Percentiles rank a stretch among this genome's conserved stretches.
These are phyloP conservation scores for Myriosclerotinia scirpicola DNA, from an alignment of 2,329 filamentous ascomycete genomes.

Conservation along the genomic window DNA sequence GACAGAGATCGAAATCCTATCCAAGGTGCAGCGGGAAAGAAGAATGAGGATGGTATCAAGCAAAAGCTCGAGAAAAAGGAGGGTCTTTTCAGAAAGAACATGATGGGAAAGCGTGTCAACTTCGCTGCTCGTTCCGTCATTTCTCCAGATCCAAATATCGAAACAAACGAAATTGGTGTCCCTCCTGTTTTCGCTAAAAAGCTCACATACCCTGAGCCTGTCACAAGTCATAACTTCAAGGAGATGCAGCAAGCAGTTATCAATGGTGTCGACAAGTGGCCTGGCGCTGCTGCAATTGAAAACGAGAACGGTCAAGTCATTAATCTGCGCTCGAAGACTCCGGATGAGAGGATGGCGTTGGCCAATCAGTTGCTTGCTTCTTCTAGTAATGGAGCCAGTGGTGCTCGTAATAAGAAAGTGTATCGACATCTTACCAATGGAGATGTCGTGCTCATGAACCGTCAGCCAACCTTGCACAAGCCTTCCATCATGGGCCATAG, in stretches of 20 bases:
- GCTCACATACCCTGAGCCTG: slow-evolving; percentile 93
- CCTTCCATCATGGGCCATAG: slow-evolving; percentile 99
- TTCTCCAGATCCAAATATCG: slow-evolving; percentile 96
- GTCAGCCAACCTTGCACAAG: slow-evolving; percentile 96
- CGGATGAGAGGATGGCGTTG: slow-evolving; percentile 82
- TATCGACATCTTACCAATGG: slow-evolving; percentile 94
- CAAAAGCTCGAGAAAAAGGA: slow-evolving; percentile 99
- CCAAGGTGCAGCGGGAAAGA: slow-evolving; percentile 72
- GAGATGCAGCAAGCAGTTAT: slow-evolving; percentile 95
- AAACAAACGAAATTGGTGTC: slow-evolving; percentile 98
- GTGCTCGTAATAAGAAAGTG: slow-evolving; percentile 89
- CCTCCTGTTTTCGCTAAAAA: slow-evolving; percentile 97
- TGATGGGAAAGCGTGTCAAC: slow-evolving; percentile 98
- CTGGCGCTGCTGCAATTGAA: slow-evolving; percentile 90
- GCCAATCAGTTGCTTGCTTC: slow-evolving; percentile 92
- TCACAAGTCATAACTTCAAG: slow-evolving; percentile 95
- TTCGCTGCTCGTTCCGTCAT: slow-evolving; percentile 97
- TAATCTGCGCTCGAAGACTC: slow-evolving; percentile 81
- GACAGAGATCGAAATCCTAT: slow-evolving; percentile 85
- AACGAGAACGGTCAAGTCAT: slow-evolving; percentile 93
- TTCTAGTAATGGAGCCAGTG: slow-evolving; percentile 70
- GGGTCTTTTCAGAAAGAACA: slow-evolving; percentile 96
- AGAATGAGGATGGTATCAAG: slow-evolving; percentile 92
- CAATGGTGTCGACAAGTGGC: slow-evolving; percentile 91
- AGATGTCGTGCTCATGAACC: slow-evolving; percentile 98